A percentile compares a stretch with the other conserved stretches of the same genome.
Conservation (phyloP, 129 eudicot genomes). For the Helianthus tuberosus region DNA sequence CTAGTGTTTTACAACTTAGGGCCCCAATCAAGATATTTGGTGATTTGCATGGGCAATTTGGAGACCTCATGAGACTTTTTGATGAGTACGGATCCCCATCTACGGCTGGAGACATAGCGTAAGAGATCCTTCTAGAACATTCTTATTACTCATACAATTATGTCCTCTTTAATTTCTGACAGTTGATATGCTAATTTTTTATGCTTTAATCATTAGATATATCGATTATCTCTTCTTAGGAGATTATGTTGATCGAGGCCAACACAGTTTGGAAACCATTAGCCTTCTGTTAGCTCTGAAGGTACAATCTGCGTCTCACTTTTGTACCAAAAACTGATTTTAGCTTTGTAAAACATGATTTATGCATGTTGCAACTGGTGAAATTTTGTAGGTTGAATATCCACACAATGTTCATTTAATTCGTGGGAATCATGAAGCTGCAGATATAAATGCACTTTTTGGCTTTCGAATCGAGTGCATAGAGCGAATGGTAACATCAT, state of each 20-base stretch:
- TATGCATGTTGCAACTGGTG: slow-evolving; percentile 14
- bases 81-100: slow-evolving; percentile 99
- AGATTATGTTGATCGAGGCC: slow-evolving; percentile 99
- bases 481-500: slow-evolving; percentile 83
- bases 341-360: slow-evolving; percentile 1
- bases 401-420: slow-evolving; percentile 89
- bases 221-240: slow-evolving; percentile 99
- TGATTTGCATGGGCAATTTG: slow-evolving; percentile 98
- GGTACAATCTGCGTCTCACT: slow-evolving; percentile 41
- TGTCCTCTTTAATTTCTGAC: neutral
- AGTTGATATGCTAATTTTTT: slow-evolving; percentile 29
- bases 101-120: slow-evolving; percentile 98
- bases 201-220: slow-evolving; percentile 57
- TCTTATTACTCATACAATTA: slow-evolving; percentile 7
- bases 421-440: slow-evolving; percentile 99
- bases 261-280: slow-evolving; percentile 97
- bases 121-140: slow-evolving; percentile 41
- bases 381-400: slow-evolving; percentile 74
- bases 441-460: slow-evolving; percentile 98
- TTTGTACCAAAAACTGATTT: neutral
- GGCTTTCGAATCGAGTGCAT: slow-evolving; percentile 99
- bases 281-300: slow-evolving; percentile 90
- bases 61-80: slow-evolving; percentile 98
- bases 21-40: slow-evolving; percentile 99
- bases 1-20: slow-evolving; percentile 86